phyloP scores from a whole-genome alignment of 352 stramenopile species.

The Plasmopara viticola region DNA sequence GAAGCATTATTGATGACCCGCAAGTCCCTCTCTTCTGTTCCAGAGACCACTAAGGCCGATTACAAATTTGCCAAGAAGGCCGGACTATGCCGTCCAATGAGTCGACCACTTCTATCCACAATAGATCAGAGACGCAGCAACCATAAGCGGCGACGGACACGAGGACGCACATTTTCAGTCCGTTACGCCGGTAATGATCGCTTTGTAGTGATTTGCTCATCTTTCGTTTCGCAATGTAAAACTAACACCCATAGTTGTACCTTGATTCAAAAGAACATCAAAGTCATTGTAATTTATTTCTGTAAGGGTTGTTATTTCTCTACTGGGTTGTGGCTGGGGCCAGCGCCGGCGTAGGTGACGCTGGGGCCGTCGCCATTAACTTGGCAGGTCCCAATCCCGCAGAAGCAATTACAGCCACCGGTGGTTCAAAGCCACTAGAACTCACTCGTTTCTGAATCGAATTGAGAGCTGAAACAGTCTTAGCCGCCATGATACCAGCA shows the following conservation, averaged over 20 bases:
- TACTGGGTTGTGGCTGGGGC: slow-evolving; percentile 13
- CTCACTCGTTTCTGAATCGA: slow-evolving; percentile 43
- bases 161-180: neutral
- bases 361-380: neutral
- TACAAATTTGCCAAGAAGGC: slow-evolving; percentile 17
- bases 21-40: slow-evolving; percentile 3
- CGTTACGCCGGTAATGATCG: neutral
- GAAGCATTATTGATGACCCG: neutral
- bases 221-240: no score
- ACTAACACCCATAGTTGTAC: no score
- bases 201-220: neutral
- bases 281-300: neutral
- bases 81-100: slow-evolving; percentile 4
- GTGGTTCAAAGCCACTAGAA: slow-evolving; percentile 31
- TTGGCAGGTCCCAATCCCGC: slow-evolving; percentile 13
- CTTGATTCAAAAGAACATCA: neutral
- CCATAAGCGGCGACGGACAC: slow-evolving; percentile 9
- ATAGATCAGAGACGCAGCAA: slow-evolving; percentile 29
- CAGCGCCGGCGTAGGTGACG: slow-evolving; percentile 2
- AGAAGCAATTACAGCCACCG: slow-evolving; percentile 7
- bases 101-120: slow-evolving; percentile 18
- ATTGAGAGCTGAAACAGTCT: slow-evolving; percentile 51
- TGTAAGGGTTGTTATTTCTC: neutral
- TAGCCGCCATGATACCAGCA: slow-evolving; percentile 72
- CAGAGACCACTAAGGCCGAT: slow-evolving; percentile 13